These are phyloP conservation scores for Magnusiomyces sp. DNA, from an alignment of 1,139 yeast species.

Conservation along the genomic window DNA sequence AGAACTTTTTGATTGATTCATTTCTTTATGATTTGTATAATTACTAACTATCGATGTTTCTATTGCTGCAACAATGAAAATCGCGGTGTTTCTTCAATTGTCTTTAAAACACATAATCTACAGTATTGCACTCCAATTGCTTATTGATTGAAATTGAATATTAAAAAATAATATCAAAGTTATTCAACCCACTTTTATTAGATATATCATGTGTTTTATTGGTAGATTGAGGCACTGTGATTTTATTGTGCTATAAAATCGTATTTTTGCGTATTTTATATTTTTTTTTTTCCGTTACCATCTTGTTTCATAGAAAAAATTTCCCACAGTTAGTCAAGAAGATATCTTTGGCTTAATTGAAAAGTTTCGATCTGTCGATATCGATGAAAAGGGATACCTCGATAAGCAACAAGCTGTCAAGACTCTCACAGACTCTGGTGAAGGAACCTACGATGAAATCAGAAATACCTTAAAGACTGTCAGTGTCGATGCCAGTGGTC, in stretches of 20 bases:
- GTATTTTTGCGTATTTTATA: not conserved
- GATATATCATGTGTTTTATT: not conserved
- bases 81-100: not conserved
- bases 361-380: slow-evolving; percentile 70
- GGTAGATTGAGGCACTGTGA: not conserved
- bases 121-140: not conserved
- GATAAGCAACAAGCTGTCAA: slow-evolving; percentile 88
- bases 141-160: not conserved
- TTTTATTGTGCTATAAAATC: not conserved
- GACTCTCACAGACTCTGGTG: slow-evolving; percentile 69
- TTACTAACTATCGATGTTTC: not conserved
- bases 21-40: not conserved
- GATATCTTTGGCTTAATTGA: slow-evolving; percentile 81
- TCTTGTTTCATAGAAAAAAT: slow-evolving; percentile 48
- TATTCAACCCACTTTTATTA: not conserved
- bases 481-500: slow-evolving; percentile 93
- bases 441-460: slow-evolving; percentile 80
- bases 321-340: slow-evolving; percentile 75
- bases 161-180: not conserved
- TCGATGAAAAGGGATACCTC: slow-evolving; percentile 92
- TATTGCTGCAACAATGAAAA: not conserved
- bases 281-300: not conserved
- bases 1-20: not conserved
- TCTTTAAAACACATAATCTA: not conserved
- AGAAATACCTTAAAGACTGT: slow-evolving; percentile 88